Evolutionary conservation across 1,284 basidiomycete genomes (phyloP).

Genomic region (Malassezia pachydermatis): DNA sequence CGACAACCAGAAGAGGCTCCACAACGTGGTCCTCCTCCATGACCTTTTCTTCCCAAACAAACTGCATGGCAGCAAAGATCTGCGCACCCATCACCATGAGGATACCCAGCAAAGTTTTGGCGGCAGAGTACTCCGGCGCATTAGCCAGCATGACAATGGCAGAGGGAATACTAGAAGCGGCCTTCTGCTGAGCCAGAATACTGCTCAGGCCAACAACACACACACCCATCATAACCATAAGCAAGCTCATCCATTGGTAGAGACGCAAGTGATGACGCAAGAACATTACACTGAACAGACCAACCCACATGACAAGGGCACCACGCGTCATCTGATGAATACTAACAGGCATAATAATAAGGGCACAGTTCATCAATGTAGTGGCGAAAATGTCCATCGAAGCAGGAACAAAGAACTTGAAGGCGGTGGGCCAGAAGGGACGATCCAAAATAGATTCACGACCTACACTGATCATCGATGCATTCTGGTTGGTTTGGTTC

Average conservation of each 20-base stretch:
- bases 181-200: slow-evolving; percentile 20
- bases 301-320: slow-evolving; percentile 92
- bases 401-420: slow-evolving; percentile 63
- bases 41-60: slow-evolving; percentile 75
- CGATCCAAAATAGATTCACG: too few species aligned
- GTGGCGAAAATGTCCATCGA: slow-evolving; percentile 76
- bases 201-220: slow-evolving; percentile 83
- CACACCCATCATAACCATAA: slow-evolving; percentile 82
- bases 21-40: slow-evolving; percentile 73
- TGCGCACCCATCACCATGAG: slow-evolving; percentile 92
- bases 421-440: background rate
- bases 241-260: slow-evolving; percentile 68
- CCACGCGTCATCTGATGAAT: slow-evolving; percentile 96
- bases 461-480: background rate
- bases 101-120: slow-evolving; percentile 55
- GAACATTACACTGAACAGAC: slow-evolving; percentile 81
- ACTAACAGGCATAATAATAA: slow-evolving; percentile 89
- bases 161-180: background rate
- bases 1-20: slow-evolving; percentile 82
- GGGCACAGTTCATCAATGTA: slow-evolving; percentile 87
- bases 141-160: background rate
- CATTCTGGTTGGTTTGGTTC: background rate
- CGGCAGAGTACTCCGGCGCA: slow-evolving; percentile 11
- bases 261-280: slow-evolving; percentile 53
- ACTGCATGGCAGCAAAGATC: slow-evolving; percentile 81